Conservation (phyloP, 1,284 basidiomycete species). For the Leccinum pallidistipes region DNA sequence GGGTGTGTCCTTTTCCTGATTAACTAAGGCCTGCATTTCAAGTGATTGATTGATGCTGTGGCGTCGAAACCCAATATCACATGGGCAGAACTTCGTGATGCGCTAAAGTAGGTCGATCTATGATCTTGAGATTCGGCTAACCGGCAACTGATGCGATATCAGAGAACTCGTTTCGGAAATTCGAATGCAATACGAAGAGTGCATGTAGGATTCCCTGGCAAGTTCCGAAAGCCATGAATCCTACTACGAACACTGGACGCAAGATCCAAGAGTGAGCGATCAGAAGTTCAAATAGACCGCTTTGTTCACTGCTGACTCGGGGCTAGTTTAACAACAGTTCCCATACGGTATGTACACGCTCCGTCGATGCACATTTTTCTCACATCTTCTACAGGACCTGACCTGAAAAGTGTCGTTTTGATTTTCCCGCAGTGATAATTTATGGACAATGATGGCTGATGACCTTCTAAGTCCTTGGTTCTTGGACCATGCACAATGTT, state of each 20-base stretch:
- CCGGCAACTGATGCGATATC: neutral
- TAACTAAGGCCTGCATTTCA: neutral
- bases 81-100: constrained; percentile 24
- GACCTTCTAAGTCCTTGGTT: neutral
- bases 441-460: neutral
- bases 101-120: constrained; percentile 18
- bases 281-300: neutral
- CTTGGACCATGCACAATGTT: neutral
- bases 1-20: constrained; percentile 53
- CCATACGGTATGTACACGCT: constrained; percentile 13
- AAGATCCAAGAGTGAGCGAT: constrained; percentile 24
- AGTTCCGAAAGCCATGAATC: neutral
- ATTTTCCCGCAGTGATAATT: neutral
- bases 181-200: constrained; percentile 14
- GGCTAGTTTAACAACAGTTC: constrained; percentile 14
- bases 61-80: constrained; percentile 16
- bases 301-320: neutral
- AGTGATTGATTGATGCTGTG: constrained; percentile 29
- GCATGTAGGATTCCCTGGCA: neutral
- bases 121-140: neutral
- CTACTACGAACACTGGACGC: constrained; percentile 9
- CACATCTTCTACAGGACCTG: neutral
- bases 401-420: neutral
- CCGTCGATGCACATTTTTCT: neutral
- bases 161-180: constrained; percentile 22